Conservation (phyloP, 371 early-diverging fungal species). For the Rhizopus microsporus region DNA sequence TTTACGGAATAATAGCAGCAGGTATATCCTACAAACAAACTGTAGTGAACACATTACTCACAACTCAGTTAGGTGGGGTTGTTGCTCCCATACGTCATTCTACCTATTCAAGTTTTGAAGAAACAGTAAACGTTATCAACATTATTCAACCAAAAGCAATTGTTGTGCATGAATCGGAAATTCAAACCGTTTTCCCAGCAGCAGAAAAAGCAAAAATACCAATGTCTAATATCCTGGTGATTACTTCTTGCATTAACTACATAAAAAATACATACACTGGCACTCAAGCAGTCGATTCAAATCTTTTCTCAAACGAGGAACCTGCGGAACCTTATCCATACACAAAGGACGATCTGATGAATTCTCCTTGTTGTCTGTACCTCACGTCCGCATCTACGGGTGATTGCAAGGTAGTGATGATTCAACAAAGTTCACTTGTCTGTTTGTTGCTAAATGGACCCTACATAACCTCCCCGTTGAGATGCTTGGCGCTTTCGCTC, state of each 20-base stretch:
- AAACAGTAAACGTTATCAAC: conserved; percentile 62
- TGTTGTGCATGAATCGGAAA: conserved; percentile 29
- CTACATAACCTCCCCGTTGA: background rate
- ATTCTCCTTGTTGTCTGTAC: conserved; percentile 17
- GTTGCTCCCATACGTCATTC: conserved; percentile 61
- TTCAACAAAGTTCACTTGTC: conserved; percentile 7
- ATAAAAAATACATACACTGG: conserved; percentile 2
- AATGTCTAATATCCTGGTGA: conserved; percentile 44
- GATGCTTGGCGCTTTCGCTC: conserved; percentile 1
- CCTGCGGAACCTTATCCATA: conserved; percentile 6
- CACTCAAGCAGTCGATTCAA: conserved; percentile 23
- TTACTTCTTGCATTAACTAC: conserved; percentile 37
- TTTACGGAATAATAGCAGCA: conserved; percentile 19
- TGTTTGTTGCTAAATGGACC: background rate
- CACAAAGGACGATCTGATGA: conserved; percentile 15
- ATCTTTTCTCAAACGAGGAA: conserved; percentile 8
- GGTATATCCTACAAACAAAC: conserved; percentile 8
- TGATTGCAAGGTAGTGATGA: conserved; percentile 22
- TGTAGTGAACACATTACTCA: background rate
- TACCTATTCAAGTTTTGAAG: conserved; percentile 52
- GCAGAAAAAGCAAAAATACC: conserved; percentile 54
- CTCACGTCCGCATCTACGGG: conserved; percentile 39
- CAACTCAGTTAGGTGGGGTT: conserved; percentile 53
- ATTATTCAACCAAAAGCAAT: conserved; percentile 59
- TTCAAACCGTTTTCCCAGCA: conserved; percentile 48